Base-by-base conservation (phyloP, 306 rosid species). In the Herpetospermum pedunculosum region DNA sequence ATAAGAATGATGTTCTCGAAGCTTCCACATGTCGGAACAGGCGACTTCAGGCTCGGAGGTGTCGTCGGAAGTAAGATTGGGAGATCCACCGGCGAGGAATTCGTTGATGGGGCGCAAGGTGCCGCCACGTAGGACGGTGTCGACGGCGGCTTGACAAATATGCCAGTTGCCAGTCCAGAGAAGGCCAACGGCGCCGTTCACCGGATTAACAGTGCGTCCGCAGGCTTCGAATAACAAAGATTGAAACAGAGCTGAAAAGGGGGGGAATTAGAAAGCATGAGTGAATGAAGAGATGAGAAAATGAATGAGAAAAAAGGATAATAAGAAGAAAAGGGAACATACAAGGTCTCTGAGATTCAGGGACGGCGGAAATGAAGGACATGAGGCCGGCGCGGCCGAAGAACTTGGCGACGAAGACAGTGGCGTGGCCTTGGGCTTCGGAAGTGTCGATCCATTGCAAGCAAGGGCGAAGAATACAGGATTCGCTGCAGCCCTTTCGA, bases 351-450 rank as follows among this genome's bases (percentile, higher is more conserved):
- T 89, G 97, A 4, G 87, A 62, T 37, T 89, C 78, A 1, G 97
- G 97, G 4, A 94, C 97, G 85, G 94, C 94, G 75, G 97, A 89
- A 80, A 94, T 94, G 88, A 94, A 94, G 70, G 98, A 88, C 91
- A 94, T 91, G 57, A 94, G 98, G 62, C 96, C 98, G 12, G 98
- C 98, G 23, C 98, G 98, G 84, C 98, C 98, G 29, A 94, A 94
- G 86, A 94, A 94, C 87, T 94, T 94, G 79, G 98, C 98, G 1
- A 94, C 97, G 53, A 94, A 94, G 70, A 91, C 91, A 13, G 98
- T 94, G 55, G 98, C 98, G 76, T 94, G 88, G 25, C 97, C 98
- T 82, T 94, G 98, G 14, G 98, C 85, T 75, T 94, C 97, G 25
- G 97, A 85, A 50, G 84, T 85, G 0, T 91, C 97, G 69, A 94